Percentiles rank a stretch among this genome's conserved stretches.
phyloP scores from a whole-genome alignment of 2,329 filamentous ascomycete genomes.

The Colletotrichum lindemuthianum region DNA sequence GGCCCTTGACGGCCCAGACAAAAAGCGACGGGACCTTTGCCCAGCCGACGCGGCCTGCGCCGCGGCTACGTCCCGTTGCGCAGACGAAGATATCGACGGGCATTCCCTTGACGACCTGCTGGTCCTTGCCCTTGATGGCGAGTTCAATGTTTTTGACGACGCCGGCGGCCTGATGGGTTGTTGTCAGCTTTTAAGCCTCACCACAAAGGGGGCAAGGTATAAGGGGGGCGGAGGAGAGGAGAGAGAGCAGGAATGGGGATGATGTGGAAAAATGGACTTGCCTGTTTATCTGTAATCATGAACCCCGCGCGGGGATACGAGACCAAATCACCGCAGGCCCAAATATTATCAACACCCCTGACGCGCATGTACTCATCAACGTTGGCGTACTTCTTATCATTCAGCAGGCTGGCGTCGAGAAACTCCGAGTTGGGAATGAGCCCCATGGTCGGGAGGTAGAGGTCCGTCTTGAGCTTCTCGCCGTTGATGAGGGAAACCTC shows the following conservation, averaged over 20 bases:
- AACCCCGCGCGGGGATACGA: conserved; percentile 65
- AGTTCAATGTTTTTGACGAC: conserved; percentile 65
- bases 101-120: conserved; percentile 56
- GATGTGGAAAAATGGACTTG: conserved; percentile 38
- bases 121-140: conserved; percentile 55
- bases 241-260: too few species aligned
- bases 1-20: conserved; percentile 63
- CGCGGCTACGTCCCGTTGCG: conserved; percentile 59
- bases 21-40: conserved; percentile 61
- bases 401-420: conserved; percentile 56
- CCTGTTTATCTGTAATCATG: conserved; percentile 68
- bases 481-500: conserved; percentile 58
- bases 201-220: too few species aligned
- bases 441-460: conserved; percentile 68
- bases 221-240: too few species aligned
- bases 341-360: conserved; percentile 55
- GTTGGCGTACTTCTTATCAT: conserved; percentile 54
- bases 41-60: conserved; percentile 58
- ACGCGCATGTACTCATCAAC: conserved; percentile 64
- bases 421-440: conserved; percentile 65
- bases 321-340: conserved; percentile 65
- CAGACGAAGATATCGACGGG: conserved; percentile 61
- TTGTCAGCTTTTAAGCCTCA: neutral
- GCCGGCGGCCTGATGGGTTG: conserved; percentile 52
- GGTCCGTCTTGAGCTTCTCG: conserved; percentile 60